phyloP scores from a whole-genome alignment of 75 land plant species.

The Sequoia sempervirens region DNA sequence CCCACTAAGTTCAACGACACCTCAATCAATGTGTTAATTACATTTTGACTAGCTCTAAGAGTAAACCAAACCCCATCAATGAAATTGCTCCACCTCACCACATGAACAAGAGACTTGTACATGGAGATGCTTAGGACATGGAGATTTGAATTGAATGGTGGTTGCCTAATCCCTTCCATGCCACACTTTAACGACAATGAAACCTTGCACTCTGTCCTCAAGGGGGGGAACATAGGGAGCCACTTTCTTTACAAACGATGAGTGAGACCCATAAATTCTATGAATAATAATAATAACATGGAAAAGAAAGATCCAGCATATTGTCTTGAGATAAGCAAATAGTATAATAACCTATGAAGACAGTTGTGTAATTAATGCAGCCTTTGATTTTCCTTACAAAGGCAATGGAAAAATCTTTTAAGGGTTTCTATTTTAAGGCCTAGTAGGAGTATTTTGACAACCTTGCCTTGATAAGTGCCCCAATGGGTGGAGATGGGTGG shows the following conservation, averaged over 20 bases:
- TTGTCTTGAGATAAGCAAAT: not conserved
- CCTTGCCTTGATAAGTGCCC: not conserved
- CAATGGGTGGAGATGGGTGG: constrained; percentile 1
- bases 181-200: not conserved
- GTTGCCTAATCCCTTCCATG: not conserved
- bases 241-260: not conserved
- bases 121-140: too few species aligned
- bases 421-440: not conserved
- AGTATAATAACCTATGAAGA: not conserved
- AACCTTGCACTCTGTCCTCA: not conserved
- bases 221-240: not conserved
- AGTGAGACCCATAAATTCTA: not conserved
- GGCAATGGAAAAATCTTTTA: not conserved
- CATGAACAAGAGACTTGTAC: too few species aligned
- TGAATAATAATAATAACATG: not conserved
- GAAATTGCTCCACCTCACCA: too few species aligned
- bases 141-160: not conserved
- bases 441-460: not conserved
- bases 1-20: too few species aligned
- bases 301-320: not conserved
- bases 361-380: not conserved
- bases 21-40: too few species aligned
- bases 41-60: too few species aligned
- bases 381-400: not conserved
- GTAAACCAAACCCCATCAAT: too few species aligned